Evolutionary conservation across 768 basidiomycete genomes (phyloP).

Genomic region (Zangia roseola): DNA sequence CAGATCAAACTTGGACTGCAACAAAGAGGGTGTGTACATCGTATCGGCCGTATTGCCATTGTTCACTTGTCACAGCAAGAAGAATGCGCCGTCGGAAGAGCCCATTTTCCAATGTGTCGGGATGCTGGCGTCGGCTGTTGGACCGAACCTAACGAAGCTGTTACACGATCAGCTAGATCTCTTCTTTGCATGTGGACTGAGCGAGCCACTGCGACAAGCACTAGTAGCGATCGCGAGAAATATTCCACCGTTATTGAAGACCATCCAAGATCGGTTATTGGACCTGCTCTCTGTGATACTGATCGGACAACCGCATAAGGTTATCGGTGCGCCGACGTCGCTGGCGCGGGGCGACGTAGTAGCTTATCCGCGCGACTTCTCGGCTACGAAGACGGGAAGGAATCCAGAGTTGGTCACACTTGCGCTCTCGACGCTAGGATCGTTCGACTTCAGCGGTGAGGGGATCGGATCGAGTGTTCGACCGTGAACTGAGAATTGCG

Average conservation of each 20-base stretch:
- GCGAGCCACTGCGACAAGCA: constrained; percentile 83
- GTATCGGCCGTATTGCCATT: neutral
- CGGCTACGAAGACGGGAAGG: constrained; percentile 54
- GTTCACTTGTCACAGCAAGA: constrained; percentile 48
- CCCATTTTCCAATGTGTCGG: constrained; percentile 97
- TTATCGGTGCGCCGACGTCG: constrained; percentile 79
- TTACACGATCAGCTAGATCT: constrained; percentile 95
- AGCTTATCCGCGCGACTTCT: constrained; percentile 50
- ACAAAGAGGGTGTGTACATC: constrained; percentile 65
- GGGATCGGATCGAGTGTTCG: neutral
- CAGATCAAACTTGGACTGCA: constrained; percentile 90
- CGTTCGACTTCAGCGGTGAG: constrained; percentile 92
- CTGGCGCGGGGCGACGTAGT: constrained; percentile 54
- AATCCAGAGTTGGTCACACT: constrained; percentile 71
- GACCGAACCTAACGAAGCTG: constrained; percentile 92
- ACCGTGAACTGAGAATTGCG: constrained; percentile 8
- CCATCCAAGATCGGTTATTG: constrained; percentile 93
- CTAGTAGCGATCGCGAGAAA: constrained; percentile 79
- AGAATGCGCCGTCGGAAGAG: constrained; percentile 91
- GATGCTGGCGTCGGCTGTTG: constrained; percentile 93
- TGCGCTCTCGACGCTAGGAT: constrained; percentile 82
- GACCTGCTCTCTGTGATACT: constrained; percentile 81
- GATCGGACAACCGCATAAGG: constrained; percentile 81
- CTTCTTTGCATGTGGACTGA: constrained; percentile 93
- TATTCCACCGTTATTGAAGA: constrained; percentile 87